phyloP scores from a whole-genome alignment of 2,329 filamentous ascomycete genomes.

The Phaeoacremonium minimum region DNA sequence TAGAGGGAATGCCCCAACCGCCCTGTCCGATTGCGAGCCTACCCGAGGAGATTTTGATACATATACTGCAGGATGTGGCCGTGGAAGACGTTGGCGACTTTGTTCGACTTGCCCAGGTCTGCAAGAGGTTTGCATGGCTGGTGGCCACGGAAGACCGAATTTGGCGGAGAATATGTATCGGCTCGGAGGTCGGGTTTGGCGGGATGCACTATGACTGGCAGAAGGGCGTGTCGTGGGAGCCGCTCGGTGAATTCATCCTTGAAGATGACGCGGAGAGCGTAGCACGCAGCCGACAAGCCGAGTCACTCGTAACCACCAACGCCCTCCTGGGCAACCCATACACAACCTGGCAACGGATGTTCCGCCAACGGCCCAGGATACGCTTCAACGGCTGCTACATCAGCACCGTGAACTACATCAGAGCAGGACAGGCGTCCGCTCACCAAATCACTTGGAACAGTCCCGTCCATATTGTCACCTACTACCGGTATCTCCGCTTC shows the following conservation, averaged over 20 bases:
- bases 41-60: constrained; percentile 79
- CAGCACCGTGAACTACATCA: constrained; percentile 90
- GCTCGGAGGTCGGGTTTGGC: constrained; percentile 69
- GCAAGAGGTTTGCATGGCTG: constrained; percentile 82
- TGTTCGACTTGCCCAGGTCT: constrained; percentile 71
- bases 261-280: constrained; percentile 32
- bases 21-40: constrained; percentile 76
- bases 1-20: constrained; percentile 67
- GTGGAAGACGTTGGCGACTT: constrained; percentile 73
- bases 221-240: constrained; percentile 53
- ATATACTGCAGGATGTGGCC: constrained; percentile 72
- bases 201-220: constrained; percentile 80
- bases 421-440: constrained; percentile 69
- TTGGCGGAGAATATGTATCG: constrained; percentile 75
- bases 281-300: constrained; percentile 22
- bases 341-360: constrained; percentile 61
- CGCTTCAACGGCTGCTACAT: constrained; percentile 97
- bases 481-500: constrained; percentile 95
- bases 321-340: constrained; percentile 41
- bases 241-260: constrained; percentile 24
- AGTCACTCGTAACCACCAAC: constrained; percentile 29
- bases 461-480: constrained; percentile 93
- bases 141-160: constrained; percentile 79
- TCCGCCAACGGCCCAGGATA: constrained; percentile 76
- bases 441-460: constrained; percentile 72